Base-by-base conservation (phyloP, 1,284 basidiomycete species). In the Microbotryum lychnidis-dioicae region DNA sequence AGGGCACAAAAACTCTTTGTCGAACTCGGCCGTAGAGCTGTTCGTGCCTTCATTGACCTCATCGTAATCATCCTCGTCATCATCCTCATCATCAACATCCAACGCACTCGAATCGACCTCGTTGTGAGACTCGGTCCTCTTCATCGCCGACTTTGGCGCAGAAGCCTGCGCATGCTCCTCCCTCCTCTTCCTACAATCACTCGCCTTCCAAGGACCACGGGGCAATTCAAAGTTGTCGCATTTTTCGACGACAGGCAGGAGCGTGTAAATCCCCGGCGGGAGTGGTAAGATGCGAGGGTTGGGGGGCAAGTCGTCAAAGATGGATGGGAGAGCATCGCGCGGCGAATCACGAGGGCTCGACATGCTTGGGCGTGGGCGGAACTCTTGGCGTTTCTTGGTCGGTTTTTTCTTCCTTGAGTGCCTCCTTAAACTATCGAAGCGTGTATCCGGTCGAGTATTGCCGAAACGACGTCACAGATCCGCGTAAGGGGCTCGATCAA, bases 161-260 rank as follows among this genome's bases (percentile, higher is more conserved):
- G 47, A 57, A 62, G 20, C 25, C 4, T 53, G 51, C 20, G 46
- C 10, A 46, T 63, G 57, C 21, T 25, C 45, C 29, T 61, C 47
- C 58, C 59, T 60, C 10, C 64, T 37, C 6, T 16, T 18, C 31
- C 51, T 45, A 50, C 62, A 61, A 29, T 56, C 58, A 2, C 8
- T 4, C 6, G 56, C 58, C 14, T 51, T n/a, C 58, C 64, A 71
- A 0, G 67, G 65, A 3, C 67, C 67, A 10, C 37, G 14, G 1
- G 70, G 69, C 16, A 71, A 44, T 10, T 25, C n/a, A 18, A 57
- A 50, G 60, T 70, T 70, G 59, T 71, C 62, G 59, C 66, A 67
- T 6, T n/a, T 27, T 20, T 67, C 61, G 33, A 70, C 56, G 29
- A 70, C 60, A 2, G 66, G 65, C 4, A 69, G 54, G 47, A 71